Evolutionary conservation across 2,329 filamentous ascomycete species (phyloP).

Genomic region (Pestalotiopsis sp.): DNA sequence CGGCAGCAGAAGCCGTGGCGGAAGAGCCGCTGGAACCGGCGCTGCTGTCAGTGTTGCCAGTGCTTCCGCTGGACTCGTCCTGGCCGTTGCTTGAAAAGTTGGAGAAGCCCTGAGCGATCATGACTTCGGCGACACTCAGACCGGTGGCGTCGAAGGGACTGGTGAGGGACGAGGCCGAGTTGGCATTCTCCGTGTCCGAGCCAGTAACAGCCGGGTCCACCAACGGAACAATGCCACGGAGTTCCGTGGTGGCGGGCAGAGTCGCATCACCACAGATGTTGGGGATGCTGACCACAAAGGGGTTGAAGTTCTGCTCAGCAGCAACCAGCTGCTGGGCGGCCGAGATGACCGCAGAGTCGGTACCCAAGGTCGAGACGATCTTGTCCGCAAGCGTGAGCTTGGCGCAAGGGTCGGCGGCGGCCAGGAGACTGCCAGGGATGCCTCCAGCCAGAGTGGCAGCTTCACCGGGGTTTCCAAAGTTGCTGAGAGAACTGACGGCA

Average conservation of each 20-base stretch:
- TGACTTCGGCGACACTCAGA: conserved; percentile 67
- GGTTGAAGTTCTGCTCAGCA: conserved; percentile 76
- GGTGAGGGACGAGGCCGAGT: conserved; percentile 54
- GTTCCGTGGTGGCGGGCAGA: conserved; percentile 61
- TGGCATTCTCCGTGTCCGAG: conserved; percentile 61
- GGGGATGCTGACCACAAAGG: conserved; percentile 61
- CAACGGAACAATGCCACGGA: conserved; percentile 69
- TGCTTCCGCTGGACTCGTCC: conserved; percentile 16
- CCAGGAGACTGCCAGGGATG: conserved; percentile 65
- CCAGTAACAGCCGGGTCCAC: conserved; percentile 67
- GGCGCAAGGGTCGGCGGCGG: conserved; percentile 66
- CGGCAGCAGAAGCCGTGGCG: not conserved
- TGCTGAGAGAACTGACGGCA: conserved; percentile 55
- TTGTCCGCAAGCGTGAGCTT: conserved; percentile 69
- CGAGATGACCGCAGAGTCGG: conserved; percentile 59
- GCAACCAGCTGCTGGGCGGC: conserved; percentile 66
- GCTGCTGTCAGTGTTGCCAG: conserved; percentile 16
- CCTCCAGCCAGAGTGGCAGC: conserved; percentile 66
- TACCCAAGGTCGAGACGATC: conserved; percentile 64
- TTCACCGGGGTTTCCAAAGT: conserved; percentile 60
- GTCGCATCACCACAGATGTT: conserved; percentile 66
- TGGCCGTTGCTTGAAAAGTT: conserved; percentile 54
- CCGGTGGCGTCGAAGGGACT: conserved; percentile 62
- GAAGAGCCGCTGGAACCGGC: conserved; percentile 11
- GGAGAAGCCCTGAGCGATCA: conserved; percentile 63